phyloP scores from a whole-genome alignment of 345 rosid species.

The Citrus cavaleriei region DNA sequence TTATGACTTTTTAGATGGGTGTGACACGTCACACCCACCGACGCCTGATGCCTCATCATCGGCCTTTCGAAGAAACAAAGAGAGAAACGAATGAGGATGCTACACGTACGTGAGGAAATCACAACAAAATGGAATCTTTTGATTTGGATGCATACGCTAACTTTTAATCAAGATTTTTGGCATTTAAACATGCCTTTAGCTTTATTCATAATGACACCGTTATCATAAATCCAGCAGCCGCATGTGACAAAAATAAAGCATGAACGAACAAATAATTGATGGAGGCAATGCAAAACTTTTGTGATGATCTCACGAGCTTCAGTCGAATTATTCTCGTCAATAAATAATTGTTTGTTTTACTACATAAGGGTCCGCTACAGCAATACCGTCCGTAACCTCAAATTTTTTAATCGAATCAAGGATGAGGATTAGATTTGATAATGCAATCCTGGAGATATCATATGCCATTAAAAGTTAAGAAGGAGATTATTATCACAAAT shows the following conservation, averaged over 20 bases:
- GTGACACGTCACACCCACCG: not conserved
- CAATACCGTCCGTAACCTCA: not conserved
- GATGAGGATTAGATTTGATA: not conserved
- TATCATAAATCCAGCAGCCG: not conserved
- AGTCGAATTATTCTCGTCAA: not conserved
- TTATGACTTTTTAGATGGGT: not conserved
- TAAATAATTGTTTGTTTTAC: not conserved
- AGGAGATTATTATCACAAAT: not conserved
- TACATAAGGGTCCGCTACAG: not conserved
- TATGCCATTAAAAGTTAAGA: not conserved
- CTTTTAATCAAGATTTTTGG: too few relatives aligned
- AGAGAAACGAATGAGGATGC: not conserved
- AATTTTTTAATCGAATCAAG: not conserved
- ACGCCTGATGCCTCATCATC: not conserved
- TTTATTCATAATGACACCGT: not conserved
- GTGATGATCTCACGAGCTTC: not conserved
- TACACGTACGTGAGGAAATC: not conserved
- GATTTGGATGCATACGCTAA: not conserved
- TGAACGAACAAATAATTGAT: not conserved
- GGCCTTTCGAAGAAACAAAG: not conserved
- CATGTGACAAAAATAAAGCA: not conserved
- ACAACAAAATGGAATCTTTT: not conserved
- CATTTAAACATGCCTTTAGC: not conserved
- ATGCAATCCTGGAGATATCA: not conserved
- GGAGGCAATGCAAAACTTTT: not conserved